Percentiles rank a stretch among this genome's conserved stretches.
Evolutionary conservation across 176 grass and related monocot species (phyloP).

Genomic region (Avena insularis): DNA sequence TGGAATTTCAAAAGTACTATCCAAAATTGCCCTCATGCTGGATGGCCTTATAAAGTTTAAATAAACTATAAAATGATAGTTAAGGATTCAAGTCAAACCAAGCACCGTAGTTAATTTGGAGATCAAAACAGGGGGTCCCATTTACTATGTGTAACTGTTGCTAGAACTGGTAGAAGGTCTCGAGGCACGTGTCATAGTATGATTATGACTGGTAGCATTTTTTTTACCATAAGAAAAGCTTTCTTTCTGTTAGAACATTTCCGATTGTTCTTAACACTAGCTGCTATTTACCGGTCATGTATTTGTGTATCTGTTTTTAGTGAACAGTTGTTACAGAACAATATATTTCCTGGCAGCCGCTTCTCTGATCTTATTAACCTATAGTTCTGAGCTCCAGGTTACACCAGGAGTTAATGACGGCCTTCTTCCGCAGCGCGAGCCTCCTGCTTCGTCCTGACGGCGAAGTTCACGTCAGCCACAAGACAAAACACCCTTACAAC

Average conservation of each 20-base stretch:
- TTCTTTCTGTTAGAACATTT: background rate
- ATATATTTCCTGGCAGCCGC: background rate
- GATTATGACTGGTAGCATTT: background rate
- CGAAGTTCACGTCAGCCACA: constrained; percentile 68
- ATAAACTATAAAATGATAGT: background rate
- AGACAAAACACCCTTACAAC: constrained; percentile 32
- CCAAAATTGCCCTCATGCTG: background rate
- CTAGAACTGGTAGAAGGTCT: background rate
- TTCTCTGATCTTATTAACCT: background rate
- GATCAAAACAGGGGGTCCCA: background rate
- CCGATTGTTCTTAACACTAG: no score
- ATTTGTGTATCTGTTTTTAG: background rate
- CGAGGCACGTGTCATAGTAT: background rate
- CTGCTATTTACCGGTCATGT: no score
- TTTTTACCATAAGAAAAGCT: constrained; percentile 16
- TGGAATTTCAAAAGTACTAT: no score
- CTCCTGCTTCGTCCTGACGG: constrained; percentile 48
- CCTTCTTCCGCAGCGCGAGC: constrained; percentile 43
- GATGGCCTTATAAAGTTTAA: background rate
- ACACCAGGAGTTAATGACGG: constrained; percentile 40
- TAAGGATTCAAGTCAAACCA: background rate
- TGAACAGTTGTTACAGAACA: background rate
- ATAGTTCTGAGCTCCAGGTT: constrained; percentile 31
- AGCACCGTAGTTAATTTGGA: background rate
- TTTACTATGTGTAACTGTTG: background rate